These are phyloP conservation scores for Dothidotthia symphoricarpi DNA, from an alignment of 2,329 filamentous ascomycete genomes.

Conservation along the genomic window DNA sequence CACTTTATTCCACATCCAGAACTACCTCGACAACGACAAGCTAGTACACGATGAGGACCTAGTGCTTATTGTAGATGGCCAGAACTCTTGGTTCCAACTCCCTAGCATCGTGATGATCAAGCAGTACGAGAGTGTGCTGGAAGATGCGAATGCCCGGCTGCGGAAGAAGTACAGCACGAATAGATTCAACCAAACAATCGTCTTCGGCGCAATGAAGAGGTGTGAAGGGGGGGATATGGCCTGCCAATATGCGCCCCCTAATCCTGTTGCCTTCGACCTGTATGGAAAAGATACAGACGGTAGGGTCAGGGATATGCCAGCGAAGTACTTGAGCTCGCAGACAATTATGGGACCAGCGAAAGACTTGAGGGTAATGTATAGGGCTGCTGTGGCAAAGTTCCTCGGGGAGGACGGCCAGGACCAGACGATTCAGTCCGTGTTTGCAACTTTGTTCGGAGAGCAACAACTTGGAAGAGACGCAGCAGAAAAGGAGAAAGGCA, in stretches of 20 bases:
- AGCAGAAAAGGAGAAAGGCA: conserved; percentile 22
- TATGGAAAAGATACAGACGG: conserved; percentile 49
- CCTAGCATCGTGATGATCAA: conserved; percentile 62
- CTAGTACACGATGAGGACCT: conserved; percentile 59
- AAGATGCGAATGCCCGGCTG: conserved; percentile 55
- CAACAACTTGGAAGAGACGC: conserved; percentile 53
- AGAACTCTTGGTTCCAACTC: conserved; percentile 65
- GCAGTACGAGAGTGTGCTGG: conserved; percentile 58
- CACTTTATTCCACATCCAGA: conserved; percentile 47
- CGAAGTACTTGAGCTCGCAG: conserved; percentile 50
- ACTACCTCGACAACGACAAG: conserved; percentile 50
- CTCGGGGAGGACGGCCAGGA: conserved; percentile 31
- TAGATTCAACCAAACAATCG: conserved; percentile 51
- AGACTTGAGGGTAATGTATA: conserved; percentile 50
- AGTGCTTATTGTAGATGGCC: conserved; percentile 62
- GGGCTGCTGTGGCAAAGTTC: conserved; percentile 43
- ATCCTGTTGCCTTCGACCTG: conserved; percentile 50
- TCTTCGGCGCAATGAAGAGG: conserved; percentile 57
- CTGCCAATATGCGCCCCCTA: conserved; percentile 55
- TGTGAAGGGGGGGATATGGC: conserved; percentile 52
- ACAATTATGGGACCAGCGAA: conserved; percentile 53
- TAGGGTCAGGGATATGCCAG: conserved; percentile 18
- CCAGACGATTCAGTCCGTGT: conserved; percentile 45
- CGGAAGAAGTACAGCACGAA: conserved; percentile 49
- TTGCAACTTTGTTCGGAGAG: conserved; percentile 54